Evolutionary conservation across 148 eudicot species (phyloP).

Genomic region (Chenopodium quinoa): DNA sequence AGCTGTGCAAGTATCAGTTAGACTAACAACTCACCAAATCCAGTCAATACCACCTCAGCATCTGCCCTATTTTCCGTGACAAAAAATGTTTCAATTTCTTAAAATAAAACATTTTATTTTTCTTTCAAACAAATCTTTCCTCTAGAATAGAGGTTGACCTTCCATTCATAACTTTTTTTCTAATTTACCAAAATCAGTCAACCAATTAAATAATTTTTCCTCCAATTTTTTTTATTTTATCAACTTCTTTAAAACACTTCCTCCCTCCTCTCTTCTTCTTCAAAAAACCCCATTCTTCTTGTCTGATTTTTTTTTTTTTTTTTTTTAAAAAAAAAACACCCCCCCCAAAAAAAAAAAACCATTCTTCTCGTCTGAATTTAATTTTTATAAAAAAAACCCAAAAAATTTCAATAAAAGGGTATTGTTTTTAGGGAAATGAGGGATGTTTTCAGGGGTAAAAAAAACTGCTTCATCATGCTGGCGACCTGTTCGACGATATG

Average conservation of each 20-base stretch:
- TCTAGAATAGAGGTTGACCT: constrained; percentile 1
- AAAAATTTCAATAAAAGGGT: background rate
- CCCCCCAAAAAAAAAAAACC: too few relatives aligned
- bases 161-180: background rate
- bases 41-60: background rate
- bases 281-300: background rate
- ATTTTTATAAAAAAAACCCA: too few relatives aligned
- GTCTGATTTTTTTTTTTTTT: too few relatives aligned
- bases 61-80: background rate
- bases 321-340: too few relatives aligned
- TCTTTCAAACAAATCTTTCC: background rate
- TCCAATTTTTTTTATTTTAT: background rate
- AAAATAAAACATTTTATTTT: too few relatives aligned
- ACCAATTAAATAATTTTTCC: background rate
- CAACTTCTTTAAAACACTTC: background rate
- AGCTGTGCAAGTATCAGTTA: too few relatives aligned
- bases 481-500: background rate
- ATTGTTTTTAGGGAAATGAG: background rate
- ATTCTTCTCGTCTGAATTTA: too few relatives aligned
- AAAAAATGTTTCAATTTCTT: background rate
- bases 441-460: background rate
- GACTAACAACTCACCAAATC: too few relatives aligned
- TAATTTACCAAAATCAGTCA: background rate
- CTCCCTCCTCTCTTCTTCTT: background rate
- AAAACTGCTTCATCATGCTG: background rate